Evolutionary conservation across 163 green algal genomes (phyloP).

Genomic region (Scenedesmus sp.): DNA sequence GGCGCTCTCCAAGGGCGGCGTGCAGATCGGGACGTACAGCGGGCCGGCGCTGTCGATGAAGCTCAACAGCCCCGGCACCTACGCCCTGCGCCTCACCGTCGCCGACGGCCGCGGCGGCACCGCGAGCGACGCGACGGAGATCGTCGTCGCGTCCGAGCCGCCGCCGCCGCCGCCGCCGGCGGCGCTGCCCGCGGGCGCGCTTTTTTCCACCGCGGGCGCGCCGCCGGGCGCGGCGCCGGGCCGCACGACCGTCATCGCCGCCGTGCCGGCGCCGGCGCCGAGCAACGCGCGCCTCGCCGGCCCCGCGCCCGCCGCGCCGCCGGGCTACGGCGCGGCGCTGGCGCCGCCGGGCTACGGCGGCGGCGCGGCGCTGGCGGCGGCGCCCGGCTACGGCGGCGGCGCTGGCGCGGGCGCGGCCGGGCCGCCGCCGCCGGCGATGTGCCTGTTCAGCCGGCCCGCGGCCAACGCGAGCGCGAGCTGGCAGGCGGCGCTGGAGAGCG

Average conservation of each 20-base stretch:
- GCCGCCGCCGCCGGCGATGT: conserved; percentile 9
- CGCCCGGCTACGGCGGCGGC: too few species aligned
- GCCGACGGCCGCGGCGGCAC: conserved; percentile 14
- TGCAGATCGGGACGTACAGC: conserved; percentile 16
- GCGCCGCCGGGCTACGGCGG: too few species aligned
- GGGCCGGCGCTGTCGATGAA: conserved; percentile 24
- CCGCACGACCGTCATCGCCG: conserved; percentile 10
- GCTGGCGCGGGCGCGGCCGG: too few species aligned
- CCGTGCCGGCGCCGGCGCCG: conserved; percentile 12
- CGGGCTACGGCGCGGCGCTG: too few species aligned
- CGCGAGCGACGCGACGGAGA: neutral
- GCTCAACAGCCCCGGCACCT: conserved; percentile 14
- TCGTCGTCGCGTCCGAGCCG: neutral
- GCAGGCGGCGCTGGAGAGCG: neutral
- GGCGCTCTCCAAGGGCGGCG: conserved; percentile 2
- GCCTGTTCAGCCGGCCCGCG: neutral
- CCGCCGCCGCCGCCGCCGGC: neutral
- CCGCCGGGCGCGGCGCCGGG: too few species aligned
- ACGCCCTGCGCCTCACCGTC: conserved; percentile 22
- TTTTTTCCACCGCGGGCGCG: too few species aligned
- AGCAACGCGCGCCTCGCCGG: neutral
- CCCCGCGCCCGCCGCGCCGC: too few species aligned
- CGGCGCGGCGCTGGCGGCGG: too few species aligned
- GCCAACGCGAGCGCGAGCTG: neutral
- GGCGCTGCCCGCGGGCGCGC: too few species aligned